Evolutionary conservation across 176 grass and related monocot species (phyloP).

Genomic region (Rhipidocladum racemiflorum): DNA sequence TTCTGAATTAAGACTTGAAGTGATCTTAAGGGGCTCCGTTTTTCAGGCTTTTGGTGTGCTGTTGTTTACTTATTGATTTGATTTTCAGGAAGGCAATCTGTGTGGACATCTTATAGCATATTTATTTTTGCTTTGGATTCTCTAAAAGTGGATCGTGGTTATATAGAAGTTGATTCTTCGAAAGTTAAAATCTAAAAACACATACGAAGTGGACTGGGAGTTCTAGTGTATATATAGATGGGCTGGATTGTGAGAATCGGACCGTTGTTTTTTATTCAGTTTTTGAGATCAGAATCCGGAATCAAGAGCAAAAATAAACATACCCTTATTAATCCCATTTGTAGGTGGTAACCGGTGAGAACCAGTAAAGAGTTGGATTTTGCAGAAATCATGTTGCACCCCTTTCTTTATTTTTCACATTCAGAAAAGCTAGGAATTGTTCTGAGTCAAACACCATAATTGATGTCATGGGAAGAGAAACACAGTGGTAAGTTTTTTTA

Average conservation of each 20-base stretch:
- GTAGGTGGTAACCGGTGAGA: slow-evolving; percentile 10
- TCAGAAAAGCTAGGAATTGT: neutral
- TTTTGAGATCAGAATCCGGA: no score
- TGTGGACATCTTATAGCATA: slow-evolving; percentile 27
- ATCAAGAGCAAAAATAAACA: no score
- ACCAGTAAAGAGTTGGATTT: slow-evolving; percentile 38
- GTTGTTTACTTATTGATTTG: slow-evolving; percentile 14
- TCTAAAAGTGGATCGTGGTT: no score
- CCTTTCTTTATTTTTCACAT: neutral
- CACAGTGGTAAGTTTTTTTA: slow-evolving; percentile 1
- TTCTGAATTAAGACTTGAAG: slow-evolving; percentile 32
- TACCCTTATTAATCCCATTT: slow-evolving; percentile 29
- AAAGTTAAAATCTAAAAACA: no score
- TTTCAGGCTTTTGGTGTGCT: slow-evolving; percentile 3
- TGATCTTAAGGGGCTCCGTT: neutral
- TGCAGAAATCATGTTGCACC: neutral
- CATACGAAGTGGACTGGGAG: no score
- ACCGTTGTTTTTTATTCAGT: no score
- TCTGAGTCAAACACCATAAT: neutral
- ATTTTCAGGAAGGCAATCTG: slow-evolving; percentile 22
- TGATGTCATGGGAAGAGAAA: slow-evolving; percentile 23
- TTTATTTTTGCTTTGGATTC: no score
- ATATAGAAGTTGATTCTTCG: no score
- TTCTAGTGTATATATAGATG: no score
- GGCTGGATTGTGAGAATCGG: no score